Base-by-base conservation (phyloP, 2,329 filamentous ascomycete genomes). In the Ilyonectria sp. region DNA sequence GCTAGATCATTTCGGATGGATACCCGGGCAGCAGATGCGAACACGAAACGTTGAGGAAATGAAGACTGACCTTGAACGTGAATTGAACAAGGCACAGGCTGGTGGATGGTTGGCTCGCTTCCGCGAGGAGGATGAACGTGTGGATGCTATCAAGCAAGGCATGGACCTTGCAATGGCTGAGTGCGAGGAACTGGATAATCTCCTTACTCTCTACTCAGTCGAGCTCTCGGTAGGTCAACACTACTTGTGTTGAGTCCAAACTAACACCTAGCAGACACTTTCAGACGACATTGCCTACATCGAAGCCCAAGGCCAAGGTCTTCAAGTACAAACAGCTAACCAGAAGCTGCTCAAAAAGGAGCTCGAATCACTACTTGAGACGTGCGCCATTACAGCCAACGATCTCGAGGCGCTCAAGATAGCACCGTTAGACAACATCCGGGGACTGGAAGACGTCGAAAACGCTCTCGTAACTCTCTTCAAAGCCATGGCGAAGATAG, bases 211-310 rank as follows among this genome's bases (percentile, higher is more conserved):
- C 37, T 99, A 99, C 80, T 94, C 93, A 53, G 96, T 98, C 29
- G 96, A 99, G 80, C 86, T 99, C 69, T 94, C 94, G 75, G 93
- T 95, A 87, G 85, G 92, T 82, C 19, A 19, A 13, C 26, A 13
- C 43, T 21, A 26, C 31, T 35, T 43, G 55, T 21, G 11, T 17
- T 10, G 8, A 21, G 11, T 17, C n/a, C 15, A 44, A 61, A 19
- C 73, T 75, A 66, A 78, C 53, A 23, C 11, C 7, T 2, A 31
- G 26, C 76, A 97, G 92, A 98, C 95, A 55, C 86, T 99, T 33
- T 94, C 95, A 63, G 95, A 98, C 56, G 96, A 99, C 75, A 97
- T 99, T 74, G 92, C 94, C 4, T 98, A 97, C 78, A 98, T 99
- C 71, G 96, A 99, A 83, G 94, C 96, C 2, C 96, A 99, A 81